Base-by-base conservation (phyloP, 2,329 filamentous ascomycete species). In the Zymoseptoria pseudotritici region DNA sequence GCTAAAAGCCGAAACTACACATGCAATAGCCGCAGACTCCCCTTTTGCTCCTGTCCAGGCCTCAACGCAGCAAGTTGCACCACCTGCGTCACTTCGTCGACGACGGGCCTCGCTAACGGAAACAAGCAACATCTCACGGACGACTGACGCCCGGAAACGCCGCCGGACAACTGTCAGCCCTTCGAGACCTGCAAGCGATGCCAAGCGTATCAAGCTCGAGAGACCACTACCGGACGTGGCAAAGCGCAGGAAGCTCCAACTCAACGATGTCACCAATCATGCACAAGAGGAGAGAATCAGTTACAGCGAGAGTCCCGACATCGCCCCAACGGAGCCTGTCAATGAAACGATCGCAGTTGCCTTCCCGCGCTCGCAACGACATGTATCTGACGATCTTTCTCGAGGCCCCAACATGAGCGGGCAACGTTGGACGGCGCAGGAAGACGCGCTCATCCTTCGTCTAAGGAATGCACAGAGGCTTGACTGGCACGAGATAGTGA, bases 391-490 rank as follows among this genome's bases (percentile, higher is more conserved):
- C 11, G 36, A 46, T n/a, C 36, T 46, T 2, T 46, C 36, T 17
- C 36, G 17, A 46, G 36, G 36, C 3, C 36, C 11, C 4, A 46
- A 46, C 13, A 46, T 46, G 36, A 46, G 17, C 13, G 50, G 57
- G 21, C n/a, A 22, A 26, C 56, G 49, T 17, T 75, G 69, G 36
- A 67, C 65, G 2, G 26, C 50, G 4, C 67, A 72, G 26, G 73
- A 75, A 54, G 67, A 72, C 29, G 58, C 56, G 2, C 62, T 75
- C 7, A 63, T 80, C 0, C 72, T 76, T 4, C 73, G 73, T 36
- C 57, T 79, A 4, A 79, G 75, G 54, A 76, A 78, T 57, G 73
- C 74, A 0, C 72, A 76, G 36, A 64, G 65, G 5, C 60, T 71
- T 3, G 60, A 60, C 9, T 79, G 77, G 76, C 58, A 65, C 2